These are phyloP conservation scores for Hygrophoropsis aurantiaca DNA, from an alignment of 768 basidiomycete species.

Conservation along the genomic window DNA sequence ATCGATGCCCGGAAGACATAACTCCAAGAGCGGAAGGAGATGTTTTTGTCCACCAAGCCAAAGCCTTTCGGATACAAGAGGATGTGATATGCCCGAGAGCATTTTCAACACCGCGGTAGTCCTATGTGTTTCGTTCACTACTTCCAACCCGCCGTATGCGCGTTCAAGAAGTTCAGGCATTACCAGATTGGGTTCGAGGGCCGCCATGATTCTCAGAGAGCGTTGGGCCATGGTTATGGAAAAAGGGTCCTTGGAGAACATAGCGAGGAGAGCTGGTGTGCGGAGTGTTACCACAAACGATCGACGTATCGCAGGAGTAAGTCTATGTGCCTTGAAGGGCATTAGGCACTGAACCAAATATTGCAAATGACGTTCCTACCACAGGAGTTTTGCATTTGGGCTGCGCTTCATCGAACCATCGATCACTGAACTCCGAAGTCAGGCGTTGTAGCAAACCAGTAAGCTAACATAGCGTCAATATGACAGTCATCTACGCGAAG, in stretches of 20 bases:
- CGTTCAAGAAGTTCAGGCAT: conserved; percentile 92
- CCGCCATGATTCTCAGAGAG: conserved; percentile 72
- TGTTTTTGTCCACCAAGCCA: conserved; percentile 91
- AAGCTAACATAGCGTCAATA: conserved; percentile 41
- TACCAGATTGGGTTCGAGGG: conserved; percentile 79
- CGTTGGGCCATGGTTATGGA: conserved; percentile 82
- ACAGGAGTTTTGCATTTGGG: conserved; percentile 76
- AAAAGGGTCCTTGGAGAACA: conserved; percentile 85
- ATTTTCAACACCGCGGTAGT: conserved; percentile 90
- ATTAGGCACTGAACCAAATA: conserved; percentile 3
- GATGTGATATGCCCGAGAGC: conserved; percentile 72
- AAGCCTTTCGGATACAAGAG: conserved; percentile 71
- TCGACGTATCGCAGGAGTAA: conserved; percentile 79
- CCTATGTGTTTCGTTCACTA: conserved; percentile 91
- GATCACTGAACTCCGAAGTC: conserved; percentile 73
- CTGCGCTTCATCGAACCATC: conserved; percentile 78
- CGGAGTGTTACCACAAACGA: conserved; percentile 79
- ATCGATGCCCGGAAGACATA: conserved; percentile 92
- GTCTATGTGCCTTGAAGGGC: conserved; percentile 56
- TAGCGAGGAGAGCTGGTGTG: conserved; percentile 85
- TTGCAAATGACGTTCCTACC: conserved; percentile 31
- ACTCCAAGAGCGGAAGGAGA: conserved; percentile 80
- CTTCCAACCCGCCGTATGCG: conserved; percentile 88
- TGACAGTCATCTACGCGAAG: neutral
- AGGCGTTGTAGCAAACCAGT: conserved; percentile 82